Conservation (phyloP, 306 rosid genomes). For the Malus asiatica region DNA sequence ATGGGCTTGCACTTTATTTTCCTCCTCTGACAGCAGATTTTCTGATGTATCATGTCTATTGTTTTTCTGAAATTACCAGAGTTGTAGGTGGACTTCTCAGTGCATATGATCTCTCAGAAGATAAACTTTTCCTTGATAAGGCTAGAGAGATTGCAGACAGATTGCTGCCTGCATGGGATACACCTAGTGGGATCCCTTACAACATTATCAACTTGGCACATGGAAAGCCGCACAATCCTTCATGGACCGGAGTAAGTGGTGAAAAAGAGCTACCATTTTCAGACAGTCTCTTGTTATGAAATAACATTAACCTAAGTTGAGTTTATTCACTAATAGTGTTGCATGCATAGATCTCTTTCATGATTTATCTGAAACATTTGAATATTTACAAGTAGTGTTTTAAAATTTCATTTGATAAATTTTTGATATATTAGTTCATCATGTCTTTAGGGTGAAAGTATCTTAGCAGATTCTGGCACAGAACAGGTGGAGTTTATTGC, state of each 20-base stretch:
- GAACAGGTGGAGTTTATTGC: slow-evolving; percentile 97
- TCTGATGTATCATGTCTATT: slow-evolving; percentile 11
- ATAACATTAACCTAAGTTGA: not conserved
- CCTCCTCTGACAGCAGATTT: not conserved
- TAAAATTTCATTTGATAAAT: not conserved
- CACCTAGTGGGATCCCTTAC: slow-evolving; percentile 89
- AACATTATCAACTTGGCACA: slow-evolving; percentile 81
- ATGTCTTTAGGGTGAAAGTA: slow-evolving; percentile 73
- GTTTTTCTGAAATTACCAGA: slow-evolving; percentile 47
- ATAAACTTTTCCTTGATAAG: slow-evolving; percentile 79
- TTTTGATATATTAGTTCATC: not conserved
- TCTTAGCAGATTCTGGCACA: slow-evolving; percentile 94
- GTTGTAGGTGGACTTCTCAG: slow-evolving; percentile 99
- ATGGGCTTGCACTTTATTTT: slow-evolving; percentile 4
- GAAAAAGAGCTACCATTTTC: not conserved
- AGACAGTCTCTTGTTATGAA: not conserved
- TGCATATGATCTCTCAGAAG: slow-evolving; percentile 90
- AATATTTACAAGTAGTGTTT: not conserved
- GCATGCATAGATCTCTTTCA: slow-evolving; percentile 10
- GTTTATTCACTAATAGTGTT: not conserved
- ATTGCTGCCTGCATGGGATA: slow-evolving; percentile 93
- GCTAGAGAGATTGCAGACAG: slow-evolving; percentile 95
- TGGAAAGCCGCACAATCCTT: slow-evolving; percentile 74
- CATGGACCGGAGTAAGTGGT: slow-evolving; percentile 90
- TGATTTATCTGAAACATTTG: slow-evolving; percentile 1